phyloP scores from a whole-genome alignment of 495 filamentous ascomycete genomes.

The Hyaloscypha bicolor region DNA sequence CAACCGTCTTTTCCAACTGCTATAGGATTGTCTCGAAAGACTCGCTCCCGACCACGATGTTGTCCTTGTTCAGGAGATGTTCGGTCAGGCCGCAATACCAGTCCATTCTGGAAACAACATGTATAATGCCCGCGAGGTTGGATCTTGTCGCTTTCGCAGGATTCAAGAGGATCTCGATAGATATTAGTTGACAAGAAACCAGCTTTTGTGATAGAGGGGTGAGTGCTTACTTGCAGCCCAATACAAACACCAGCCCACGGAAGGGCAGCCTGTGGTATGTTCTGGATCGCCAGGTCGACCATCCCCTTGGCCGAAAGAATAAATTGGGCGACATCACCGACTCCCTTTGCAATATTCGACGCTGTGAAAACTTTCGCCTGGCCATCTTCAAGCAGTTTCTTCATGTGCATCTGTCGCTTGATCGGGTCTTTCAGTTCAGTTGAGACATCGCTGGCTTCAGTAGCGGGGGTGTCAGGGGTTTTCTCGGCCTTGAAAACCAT shows the following conservation, averaged over 20 bases:
- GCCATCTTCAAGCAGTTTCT: not conserved
- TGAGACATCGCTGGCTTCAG: too few species aligned
- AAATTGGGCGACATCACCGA: not conserved
- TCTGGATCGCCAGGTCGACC: constrained; percentile 6
- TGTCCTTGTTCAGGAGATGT: constrained; percentile 16
- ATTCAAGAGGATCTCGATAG: constrained; percentile 18
- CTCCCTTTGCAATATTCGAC: not conserved
- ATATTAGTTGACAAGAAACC: not conserved
- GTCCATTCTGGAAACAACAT: constrained; percentile 20
- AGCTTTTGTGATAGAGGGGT: not conserved
- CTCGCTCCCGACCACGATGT: constrained; percentile 12
- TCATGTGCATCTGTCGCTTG: constrained; percentile 1
- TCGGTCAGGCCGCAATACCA: constrained; percentile 17
- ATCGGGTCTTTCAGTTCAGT: constrained; percentile 6
- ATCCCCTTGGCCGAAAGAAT: not conserved
- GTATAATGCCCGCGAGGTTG: constrained; percentile 25
- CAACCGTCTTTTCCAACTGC: constrained; percentile 14
- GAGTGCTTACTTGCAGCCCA: constrained; percentile 2
- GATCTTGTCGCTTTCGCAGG: constrained; percentile 34
- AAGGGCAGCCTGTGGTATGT: constrained; percentile 9
- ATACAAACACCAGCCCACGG: constrained; percentile 5
- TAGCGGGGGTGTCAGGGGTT: not conserved
- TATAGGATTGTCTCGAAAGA: constrained; percentile 18
- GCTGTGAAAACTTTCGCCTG: constrained; percentile 1
- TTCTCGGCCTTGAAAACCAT: not conserved